A percentile compares a stretch with the other conserved stretches of the same genome.
phyloP scores from a whole-genome alignment of 139 green algal species.

The Closterium sp. region DNA sequence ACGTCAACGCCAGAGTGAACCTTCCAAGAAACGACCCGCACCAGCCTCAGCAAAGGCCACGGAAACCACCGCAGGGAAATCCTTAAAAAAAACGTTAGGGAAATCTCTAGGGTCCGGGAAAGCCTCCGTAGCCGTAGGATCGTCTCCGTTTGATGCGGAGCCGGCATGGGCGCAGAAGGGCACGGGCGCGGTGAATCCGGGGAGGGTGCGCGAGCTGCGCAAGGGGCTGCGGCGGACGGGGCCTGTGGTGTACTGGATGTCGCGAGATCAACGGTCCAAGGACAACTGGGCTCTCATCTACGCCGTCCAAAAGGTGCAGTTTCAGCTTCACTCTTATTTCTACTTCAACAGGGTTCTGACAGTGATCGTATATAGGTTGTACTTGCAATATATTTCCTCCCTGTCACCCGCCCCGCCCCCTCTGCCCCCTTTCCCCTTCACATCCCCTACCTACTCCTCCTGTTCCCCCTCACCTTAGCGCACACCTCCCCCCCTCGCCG shows the following conservation, averaged over 20 bases:
- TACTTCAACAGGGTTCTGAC: too few relatives aligned
- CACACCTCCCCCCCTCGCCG: too few relatives aligned
- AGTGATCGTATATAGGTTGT: too few relatives aligned
- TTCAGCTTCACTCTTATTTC: too few relatives aligned
- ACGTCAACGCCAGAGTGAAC: neutral
- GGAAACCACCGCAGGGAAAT: neutral
- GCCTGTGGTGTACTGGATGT: constrained; percentile 76
- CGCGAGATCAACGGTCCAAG: constrained; percentile 79
- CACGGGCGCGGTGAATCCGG: neutral
- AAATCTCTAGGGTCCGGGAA: neutral
- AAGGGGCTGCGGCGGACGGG: constrained; percentile 7
- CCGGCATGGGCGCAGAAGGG: neutral
- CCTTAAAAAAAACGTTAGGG: neutral
- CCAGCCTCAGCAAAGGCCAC: neutral
- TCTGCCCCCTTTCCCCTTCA: neutral
- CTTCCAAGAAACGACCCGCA: neutral
- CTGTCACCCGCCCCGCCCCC: neutral
- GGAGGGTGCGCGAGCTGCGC: constrained; percentile 11
- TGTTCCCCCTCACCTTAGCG: too few relatives aligned
- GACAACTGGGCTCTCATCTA: constrained; percentile 96
- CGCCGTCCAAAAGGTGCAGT: constrained; percentile 61
- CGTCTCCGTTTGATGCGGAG: neutral
- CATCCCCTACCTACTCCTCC: too few relatives aligned
- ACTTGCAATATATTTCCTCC: neutral
- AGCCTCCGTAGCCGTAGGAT: neutral